Percentiles rank a stretch among this genome's conserved stretches.
These are phyloP conservation scores for Nymphaea thermarum DNA, from an alignment of 164 flowering plant species.

Conservation along the genomic window DNA sequence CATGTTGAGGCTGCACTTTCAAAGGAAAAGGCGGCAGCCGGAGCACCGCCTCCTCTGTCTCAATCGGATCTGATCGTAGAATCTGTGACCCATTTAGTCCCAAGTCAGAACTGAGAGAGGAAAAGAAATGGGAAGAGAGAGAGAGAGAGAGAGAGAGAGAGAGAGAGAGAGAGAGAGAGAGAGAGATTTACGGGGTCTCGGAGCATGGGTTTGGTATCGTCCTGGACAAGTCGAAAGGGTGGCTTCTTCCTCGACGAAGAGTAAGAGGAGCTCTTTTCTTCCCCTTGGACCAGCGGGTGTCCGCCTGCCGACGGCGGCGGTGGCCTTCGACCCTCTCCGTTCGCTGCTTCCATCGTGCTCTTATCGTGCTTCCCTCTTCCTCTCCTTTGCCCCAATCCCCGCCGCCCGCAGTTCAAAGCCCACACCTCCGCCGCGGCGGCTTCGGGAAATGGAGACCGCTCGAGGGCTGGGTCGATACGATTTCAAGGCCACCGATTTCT, in stretches of 20 bases:
- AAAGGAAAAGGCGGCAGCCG: conserved; percentile 10
- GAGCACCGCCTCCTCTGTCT: conserved; percentile 16
- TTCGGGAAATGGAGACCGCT: too few relatives aligned
- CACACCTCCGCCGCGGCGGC: too few relatives aligned
- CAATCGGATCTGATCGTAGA: conserved; percentile 13
- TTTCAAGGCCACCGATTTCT: too few relatives aligned
- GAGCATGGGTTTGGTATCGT: conserved; percentile 54
- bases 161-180: conserved; percentile 6
- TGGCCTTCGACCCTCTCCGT: not conserved
- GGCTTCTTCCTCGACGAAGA: conserved; percentile 17
- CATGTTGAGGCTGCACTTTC: too few relatives aligned
- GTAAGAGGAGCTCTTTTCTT: too few relatives aligned
- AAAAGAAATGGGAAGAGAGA: not conserved
- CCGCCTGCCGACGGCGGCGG: not conserved
- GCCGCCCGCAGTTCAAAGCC: not conserved
- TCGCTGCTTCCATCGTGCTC: not conserved
- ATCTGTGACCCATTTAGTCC: conserved; percentile 1
- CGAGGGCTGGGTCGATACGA: too few relatives aligned
- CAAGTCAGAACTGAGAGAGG: not conserved
- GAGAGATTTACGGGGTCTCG: conserved; percentile 41
- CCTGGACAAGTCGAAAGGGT: conserved; percentile 37
- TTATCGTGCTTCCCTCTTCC: not conserved
- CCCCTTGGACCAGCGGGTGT: too few relatives aligned
- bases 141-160: not conserved
- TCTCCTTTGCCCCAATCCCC: not conserved